Percentiles rank a stretch among this genome's conserved stretches.
Evolutionary conservation across 768 basidiomycete genomes (phyloP).

Genomic region (Termitomyces sp.): DNA sequence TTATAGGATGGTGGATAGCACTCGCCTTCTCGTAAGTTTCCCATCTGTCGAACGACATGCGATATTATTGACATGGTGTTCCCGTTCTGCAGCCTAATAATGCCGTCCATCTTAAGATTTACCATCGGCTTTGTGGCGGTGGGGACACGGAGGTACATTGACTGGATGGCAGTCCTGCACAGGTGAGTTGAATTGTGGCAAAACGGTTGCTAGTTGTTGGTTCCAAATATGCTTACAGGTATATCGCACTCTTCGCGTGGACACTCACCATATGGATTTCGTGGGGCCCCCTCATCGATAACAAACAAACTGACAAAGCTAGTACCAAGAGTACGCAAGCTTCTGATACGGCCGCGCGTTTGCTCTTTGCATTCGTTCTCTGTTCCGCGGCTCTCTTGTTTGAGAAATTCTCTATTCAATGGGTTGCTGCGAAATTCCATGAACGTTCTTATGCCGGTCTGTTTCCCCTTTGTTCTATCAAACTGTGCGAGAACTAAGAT

Average conservation of each 20-base stretch:
- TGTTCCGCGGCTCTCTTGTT: slow-evolving; percentile 68
- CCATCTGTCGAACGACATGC: background rate
- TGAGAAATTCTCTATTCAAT: slow-evolving; percentile 86
- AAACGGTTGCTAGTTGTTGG: background rate
- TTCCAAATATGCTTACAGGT: slow-evolving; percentile 29
- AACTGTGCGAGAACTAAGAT: background rate
- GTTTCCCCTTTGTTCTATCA: background rate
- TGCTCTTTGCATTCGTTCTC: slow-evolving; percentile 73
- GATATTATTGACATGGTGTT: slow-evolving; percentile 12
- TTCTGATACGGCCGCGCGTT: slow-evolving; percentile 55
- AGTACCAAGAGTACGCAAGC: slow-evolving; percentile 34
- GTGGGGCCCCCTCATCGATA: slow-evolving; percentile 66
- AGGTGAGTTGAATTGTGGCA: slow-evolving; percentile 35
- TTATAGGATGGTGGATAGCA: slow-evolving; percentile 73
- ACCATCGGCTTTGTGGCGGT: slow-evolving; percentile 78
- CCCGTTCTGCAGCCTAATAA: slow-evolving; percentile 35
- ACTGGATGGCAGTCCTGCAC: slow-evolving; percentile 69
- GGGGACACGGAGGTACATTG: slow-evolving; percentile 70
- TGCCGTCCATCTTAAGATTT: slow-evolving; percentile 51
- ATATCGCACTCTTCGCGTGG: slow-evolving; percentile 71
- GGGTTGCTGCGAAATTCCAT: slow-evolving; percentile 82
- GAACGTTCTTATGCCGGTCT: slow-evolving; percentile 56
- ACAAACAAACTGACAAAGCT: slow-evolving; percentile 31
- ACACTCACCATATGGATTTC: slow-evolving; percentile 64
- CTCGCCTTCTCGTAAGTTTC: slow-evolving; percentile 59